Base-by-base conservation (phyloP, 2,329 filamentous ascomycete genomes). In the Dendryphion nanum region DNA sequence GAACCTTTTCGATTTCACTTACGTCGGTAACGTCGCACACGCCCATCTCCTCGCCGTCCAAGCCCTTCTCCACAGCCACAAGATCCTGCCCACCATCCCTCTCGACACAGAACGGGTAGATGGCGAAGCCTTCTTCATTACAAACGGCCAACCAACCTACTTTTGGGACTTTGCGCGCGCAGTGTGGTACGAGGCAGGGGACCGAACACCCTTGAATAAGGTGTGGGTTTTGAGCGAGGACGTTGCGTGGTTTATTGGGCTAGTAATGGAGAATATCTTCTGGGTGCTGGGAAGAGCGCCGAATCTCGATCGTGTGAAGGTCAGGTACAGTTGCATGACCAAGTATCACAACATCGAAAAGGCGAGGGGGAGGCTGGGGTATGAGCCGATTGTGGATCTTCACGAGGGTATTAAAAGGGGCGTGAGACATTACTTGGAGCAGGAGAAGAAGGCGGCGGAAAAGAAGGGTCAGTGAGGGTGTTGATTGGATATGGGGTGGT, bases 311-410 rank as follows among this genome's bases (percentile, higher is more conserved):
- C 50, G 66, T 41, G 64, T 67, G 40, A 67, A 73, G 49, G 71
- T 86, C 44, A 71, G 77, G 49, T 87, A 83, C 63, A 81, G 79
- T 57, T 82, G 78, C 61, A 86, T 89, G 82, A 85, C 81, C 40
- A 75, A 86, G 40, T 90, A 89, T 68, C 89, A 86, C 67, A 81
- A 82, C 67, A 88, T 89, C 59, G 71, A 72, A 42, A 90, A 90
- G 76, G 86, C 86, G 40, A 85, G 81, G 73, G 71, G 63, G 52
- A 72, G 85, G 50, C 68, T 90, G 38, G 82, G 82, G 3, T 90
- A 90, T 66, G 63, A 68, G 61, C 85, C 86, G 3, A 66, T 87
- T 37, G 81, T 86, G 36, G 70, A 72, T 29, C 67, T 89, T 40
- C 75, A 82, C 45, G 83, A 88, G 50, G 86, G 83, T 7, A 65